Base-by-base conservation (phyloP, 2,329 filamentous ascomycete genomes). In the Bipolaris cookei region DNA sequence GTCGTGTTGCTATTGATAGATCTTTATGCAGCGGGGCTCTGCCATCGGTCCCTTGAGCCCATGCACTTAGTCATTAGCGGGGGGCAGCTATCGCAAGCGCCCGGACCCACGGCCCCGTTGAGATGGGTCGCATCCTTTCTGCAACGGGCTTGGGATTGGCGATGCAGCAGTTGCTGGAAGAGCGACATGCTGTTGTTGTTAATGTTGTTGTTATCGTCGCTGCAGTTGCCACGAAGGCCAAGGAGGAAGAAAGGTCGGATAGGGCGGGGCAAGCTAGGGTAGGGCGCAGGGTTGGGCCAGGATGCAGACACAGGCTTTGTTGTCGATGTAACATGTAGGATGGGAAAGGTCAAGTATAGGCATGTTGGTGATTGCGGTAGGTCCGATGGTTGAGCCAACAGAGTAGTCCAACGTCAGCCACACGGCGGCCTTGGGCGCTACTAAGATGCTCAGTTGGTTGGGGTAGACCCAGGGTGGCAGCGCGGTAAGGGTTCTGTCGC, bases 391-490 rank as follows among this genome's bases (percentile, higher is more conserved):
- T 6, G 20, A 23, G 39, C 21, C 45, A 60, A 53, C 58, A 57
- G 58, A 43, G 50, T 39, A 46, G 60, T 68, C 68, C 59, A 68
- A 72, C 68, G 69, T 72, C 65, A 71, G 69, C 69, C 62, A 62
- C 56, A 49, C 48, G 50, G 58, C 38, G 14, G 44, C 46, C 37
- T 50, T 21, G 49, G 51, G 43, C 21, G 39, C 20, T 43, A 41
- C 48, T 42, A 21, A 23, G 32, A 18, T 54, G 42, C 55, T 63
- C 52, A 46, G 61, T 61, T 62, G 58, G 64, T 25, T 32, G 10
- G 20, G 49, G 30, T 35, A 14, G 30, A 49, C 10, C 10, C 28
- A 30, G 28, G 28, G 28, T 30, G 28, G 28, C 28, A 30, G 28
- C 28, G 28, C 28, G 13, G 28, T 30, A 30, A 30, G 28, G 49